Evolutionary conservation across 2,329 filamentous ascomycete genomes (phyloP).

Genomic region (Ambrosiella xylebori): DNA sequence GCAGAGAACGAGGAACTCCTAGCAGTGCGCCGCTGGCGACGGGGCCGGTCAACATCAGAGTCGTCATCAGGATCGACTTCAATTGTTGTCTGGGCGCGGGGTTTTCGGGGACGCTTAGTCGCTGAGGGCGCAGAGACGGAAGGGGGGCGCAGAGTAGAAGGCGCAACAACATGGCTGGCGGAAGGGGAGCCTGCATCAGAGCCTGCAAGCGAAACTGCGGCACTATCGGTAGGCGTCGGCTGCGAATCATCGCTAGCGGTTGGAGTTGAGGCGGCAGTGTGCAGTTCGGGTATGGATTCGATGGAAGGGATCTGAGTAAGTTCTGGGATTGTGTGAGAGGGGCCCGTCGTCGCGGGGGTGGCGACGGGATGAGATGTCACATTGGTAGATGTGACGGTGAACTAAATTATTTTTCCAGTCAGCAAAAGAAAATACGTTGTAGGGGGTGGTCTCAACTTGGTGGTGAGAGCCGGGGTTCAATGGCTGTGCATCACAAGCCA

Average conservation of each 20-base stretch:
- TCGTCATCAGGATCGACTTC: conserved; percentile 6
- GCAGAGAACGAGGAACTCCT: background rate
- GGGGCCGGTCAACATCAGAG: conserved; percentile 14
- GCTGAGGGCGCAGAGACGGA: background rate
- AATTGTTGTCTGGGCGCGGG: conserved; percentile 17
- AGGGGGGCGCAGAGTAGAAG: background rate
- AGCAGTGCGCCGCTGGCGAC: conserved; percentile 2
- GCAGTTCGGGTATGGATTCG: conserved; percentile 9
- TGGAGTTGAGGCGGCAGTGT: conserved; percentile 7
- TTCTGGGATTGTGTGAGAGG: background rate
- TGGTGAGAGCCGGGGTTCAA: no score
- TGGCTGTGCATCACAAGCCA: no score
- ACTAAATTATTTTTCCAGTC: no score
- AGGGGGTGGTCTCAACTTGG: no score
- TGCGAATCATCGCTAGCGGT: conserved; percentile 10
- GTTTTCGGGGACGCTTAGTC: conserved; percentile 15
- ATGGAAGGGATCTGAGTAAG: conserved; percentile 2
- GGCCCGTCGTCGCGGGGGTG: background rate
- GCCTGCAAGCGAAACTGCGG: conserved; percentile 6
- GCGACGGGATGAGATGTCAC: background rate
- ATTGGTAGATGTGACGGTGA: no score
- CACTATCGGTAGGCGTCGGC: conserved; percentile 8
- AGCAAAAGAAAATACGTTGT: no score
- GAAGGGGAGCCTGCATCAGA: conserved; percentile 2
- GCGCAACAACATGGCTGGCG: background rate